Percentiles rank a stretch among this genome's conserved stretches.
Evolutionary conservation across 352 stramenopile species (phyloP).

Genomic region (Paralagenidium karlingii): DNA sequence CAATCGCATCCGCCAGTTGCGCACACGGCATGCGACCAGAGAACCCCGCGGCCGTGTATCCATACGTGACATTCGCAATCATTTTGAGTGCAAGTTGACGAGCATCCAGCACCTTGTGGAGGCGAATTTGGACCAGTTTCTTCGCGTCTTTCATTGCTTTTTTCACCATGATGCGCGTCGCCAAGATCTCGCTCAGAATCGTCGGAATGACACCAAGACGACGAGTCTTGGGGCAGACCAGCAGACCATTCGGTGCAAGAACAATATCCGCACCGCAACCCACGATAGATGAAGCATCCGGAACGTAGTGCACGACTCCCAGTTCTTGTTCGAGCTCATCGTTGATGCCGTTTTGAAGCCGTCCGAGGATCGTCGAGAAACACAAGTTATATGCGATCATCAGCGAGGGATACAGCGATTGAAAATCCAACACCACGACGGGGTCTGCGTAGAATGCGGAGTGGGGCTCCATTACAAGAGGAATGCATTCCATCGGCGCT

Average conservation of each 20-base stretch:
- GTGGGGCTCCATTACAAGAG: slow-evolving; percentile 92
- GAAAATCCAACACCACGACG: slow-evolving; percentile 98
- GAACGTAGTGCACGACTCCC: slow-evolving; percentile 42
- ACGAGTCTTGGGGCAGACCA: slow-evolving; percentile 90
- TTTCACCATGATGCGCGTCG: slow-evolving; percentile 98
- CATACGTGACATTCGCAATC: slow-evolving; percentile 99
- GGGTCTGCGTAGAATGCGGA: slow-evolving; percentile 95
- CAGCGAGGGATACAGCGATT: slow-evolving; percentile 98
- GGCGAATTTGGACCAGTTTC: slow-evolving; percentile 32
- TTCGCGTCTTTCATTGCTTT: slow-evolving; percentile 91
- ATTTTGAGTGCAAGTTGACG: slow-evolving; percentile 95
- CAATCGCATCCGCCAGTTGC: slow-evolving; percentile 97
- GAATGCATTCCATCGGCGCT: slow-evolving; percentile 86
- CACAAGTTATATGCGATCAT: slow-evolving; percentile 99
- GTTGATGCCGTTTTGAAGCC: slow-evolving; percentile 72
- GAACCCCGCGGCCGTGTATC: slow-evolving; percentile 97
- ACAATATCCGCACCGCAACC: slow-evolving; percentile 33
- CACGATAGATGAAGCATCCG: slow-evolving; percentile 26
- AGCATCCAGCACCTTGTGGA: slow-evolving; percentile 64
- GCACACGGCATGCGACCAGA: slow-evolving; percentile 94
- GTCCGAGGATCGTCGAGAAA: slow-evolving; percentile 94
- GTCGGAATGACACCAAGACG: slow-evolving; percentile 93
- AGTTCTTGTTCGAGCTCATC: slow-evolving; percentile 48
- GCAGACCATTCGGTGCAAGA: slow-evolving; percentile 88
- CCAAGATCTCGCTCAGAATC: slow-evolving; percentile 92